Percentiles rank a stretch among this genome's conserved stretches.
Conservation (phyloP, 2,329 filamentous ascomycete species). For the Aspergillus fructus region DNA sequence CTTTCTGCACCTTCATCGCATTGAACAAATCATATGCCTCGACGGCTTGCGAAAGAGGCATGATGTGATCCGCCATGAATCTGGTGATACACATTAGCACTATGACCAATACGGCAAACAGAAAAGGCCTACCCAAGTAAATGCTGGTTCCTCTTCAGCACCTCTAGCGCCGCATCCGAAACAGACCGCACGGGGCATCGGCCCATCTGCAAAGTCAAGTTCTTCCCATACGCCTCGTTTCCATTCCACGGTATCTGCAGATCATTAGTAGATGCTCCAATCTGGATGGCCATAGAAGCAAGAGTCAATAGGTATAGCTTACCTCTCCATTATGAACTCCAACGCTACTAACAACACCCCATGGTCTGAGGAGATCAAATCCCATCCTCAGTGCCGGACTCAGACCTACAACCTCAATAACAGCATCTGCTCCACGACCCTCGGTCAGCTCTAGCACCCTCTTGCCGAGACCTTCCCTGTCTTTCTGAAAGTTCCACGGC, state of each 20-base stretch:
- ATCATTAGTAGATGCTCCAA: conserved; percentile 13
- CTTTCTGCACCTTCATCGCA: conserved; percentile 71
- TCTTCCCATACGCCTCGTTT: conserved; percentile 66
- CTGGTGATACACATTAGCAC: conserved; percentile 38
- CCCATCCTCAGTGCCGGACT: conserved; percentile 68
- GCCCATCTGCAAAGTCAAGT: conserved; percentile 72
- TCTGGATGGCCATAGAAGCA: background rate
- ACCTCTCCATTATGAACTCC: conserved; percentile 75
- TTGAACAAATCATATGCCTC: conserved; percentile 72
- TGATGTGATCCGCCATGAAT: conserved; percentile 75
- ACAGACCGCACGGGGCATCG: conserved; percentile 72
- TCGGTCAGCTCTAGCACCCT: conserved; percentile 73
- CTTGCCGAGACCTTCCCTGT: conserved; percentile 63
- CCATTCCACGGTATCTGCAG: conserved; percentile 65
- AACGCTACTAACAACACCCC: conserved; percentile 71
- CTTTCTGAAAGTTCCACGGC: conserved; percentile 73
- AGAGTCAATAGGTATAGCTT: conserved; percentile 18
- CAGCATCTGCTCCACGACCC: conserved; percentile 79
- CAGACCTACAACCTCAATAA: conserved; percentile 75
- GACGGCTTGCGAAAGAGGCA: conserved; percentile 66
- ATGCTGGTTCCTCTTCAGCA: conserved; percentile 67
- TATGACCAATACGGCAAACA: background rate
- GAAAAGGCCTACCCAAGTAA: conserved; percentile 59
- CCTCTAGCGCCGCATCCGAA: conserved; percentile 63
- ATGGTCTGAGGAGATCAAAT: conserved; percentile 70